Conservation (phyloP, 2,329 filamentous ascomycete genomes). For the Trichophyton rubrum region DNA sequence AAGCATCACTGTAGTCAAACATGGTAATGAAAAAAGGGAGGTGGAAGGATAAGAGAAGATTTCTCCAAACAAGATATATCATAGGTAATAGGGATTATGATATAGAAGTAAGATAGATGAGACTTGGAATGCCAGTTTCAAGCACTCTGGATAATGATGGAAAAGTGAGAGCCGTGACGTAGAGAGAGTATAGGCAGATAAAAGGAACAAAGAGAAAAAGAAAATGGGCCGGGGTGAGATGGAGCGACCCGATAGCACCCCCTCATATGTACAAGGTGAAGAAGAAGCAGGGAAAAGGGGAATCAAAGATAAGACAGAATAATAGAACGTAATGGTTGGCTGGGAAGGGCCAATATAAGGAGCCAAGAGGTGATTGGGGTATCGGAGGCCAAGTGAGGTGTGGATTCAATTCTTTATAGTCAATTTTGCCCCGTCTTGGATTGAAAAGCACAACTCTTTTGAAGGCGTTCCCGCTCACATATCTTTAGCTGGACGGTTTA, state of each 20-base stretch:
- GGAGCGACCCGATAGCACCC: neutral
- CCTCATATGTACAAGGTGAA: constrained; percentile 2
- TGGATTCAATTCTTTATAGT: neutral
- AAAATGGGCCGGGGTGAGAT: neutral
- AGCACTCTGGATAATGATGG: neutral
- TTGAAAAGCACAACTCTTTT: neutral
- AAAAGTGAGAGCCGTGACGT: neutral
- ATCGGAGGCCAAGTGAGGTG: neutral
- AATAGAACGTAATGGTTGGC: neutral
- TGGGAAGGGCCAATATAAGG: neutral
- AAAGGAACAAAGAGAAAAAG: neutral
- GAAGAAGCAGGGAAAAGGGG: neutral
- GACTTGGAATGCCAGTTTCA: constrained; percentile 1
- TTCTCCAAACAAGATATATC: neutral
- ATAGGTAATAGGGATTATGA: neutral
- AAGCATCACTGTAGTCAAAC: neutral
- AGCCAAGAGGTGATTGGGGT: neutral
- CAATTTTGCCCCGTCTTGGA: too few relatives aligned
- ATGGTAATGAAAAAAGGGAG: neutral
- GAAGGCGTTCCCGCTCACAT: neutral
- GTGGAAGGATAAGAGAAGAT: neutral
- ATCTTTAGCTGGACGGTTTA: neutral
- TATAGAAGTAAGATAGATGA: neutral
- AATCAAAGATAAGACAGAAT: neutral
- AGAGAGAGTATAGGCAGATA: neutral